Evolutionary conservation across 306 rosid species (phyloP), one percentile per base, ranked within the genome.

Genomic region (Begonia masoniana): DNA sequence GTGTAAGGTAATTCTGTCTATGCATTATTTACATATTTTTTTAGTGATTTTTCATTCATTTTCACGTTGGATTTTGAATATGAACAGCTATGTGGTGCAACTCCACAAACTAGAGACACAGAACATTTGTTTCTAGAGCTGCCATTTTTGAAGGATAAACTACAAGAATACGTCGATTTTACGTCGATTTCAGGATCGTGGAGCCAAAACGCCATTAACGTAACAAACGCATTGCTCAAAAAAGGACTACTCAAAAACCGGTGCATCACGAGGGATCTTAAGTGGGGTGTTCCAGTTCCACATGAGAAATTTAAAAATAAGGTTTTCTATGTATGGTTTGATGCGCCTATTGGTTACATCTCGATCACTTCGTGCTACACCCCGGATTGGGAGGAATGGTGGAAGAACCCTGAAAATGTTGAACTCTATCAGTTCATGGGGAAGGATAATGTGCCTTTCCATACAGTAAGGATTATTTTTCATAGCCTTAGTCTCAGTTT

Each of bases 311-410:
- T 68, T 60, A 74, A 60, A 57, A 83, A 84, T 64, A 80, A 84
- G 82, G n/a, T 84, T 65, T 81, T 84, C 77, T 75, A 84, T 54
- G 94, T 84, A n/a, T 84, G 94, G 94, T 84, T 74, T 74, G 94
- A 81, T 61, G 94, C 94, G 31, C 88, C 94, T n/a, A 81, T 84
- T 36, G 86, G 94, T 36, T 84, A 81, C 60, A 64, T 84, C 60
- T 84, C 94, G 12, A 84, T 84, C 74, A 84, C 94, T 65, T 60
- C 86, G 4, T 76, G 89, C 68, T 76, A 81, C 80, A 84, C 85
- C 43, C 55, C 65, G 51, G 82, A 84, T 15, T 81, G 94, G 94
- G 89, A 78, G 76, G 69, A 69, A 74, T 84, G 89, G 94, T 84
- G 88, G 94, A 84, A 81, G 74, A 78, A 81, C 63, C 89, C 80